phyloP scores from a whole-genome alignment of 345 rosid genomes.

The Citropsis articulata region DNA sequence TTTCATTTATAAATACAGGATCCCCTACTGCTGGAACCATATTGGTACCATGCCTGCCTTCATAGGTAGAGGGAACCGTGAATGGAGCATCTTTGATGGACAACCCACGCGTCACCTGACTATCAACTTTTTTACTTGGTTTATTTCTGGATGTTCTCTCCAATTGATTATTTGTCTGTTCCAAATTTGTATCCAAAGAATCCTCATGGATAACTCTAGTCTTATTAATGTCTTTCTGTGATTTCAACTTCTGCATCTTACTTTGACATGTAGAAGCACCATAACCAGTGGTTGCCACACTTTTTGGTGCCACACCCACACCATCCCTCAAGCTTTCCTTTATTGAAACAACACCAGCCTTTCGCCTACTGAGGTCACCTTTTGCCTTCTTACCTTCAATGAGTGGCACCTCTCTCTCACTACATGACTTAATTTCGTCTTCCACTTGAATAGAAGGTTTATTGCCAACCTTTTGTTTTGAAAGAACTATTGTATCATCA shows the following conservation, averaged over 20 bases:
- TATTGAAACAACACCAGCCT: constrained; percentile 6
- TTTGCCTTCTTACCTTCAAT: constrained; percentile 39
- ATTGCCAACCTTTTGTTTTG: constrained; percentile 22
- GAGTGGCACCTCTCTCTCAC: constrained; percentile 29
- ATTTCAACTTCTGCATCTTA: constrained; percentile 28
- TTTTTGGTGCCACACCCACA: constrained; percentile 27
- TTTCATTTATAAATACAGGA: constrained; percentile 31
- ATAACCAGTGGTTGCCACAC: constrained; percentile 15
- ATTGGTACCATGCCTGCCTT: constrained; percentile 28
- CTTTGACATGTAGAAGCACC: constrained; percentile 28
- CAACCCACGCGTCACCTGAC: constrained; percentile 19
- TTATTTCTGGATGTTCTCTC: constrained; percentile 24
- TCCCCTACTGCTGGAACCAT: constrained; percentile 27
- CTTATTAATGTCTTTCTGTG: constrained; percentile 30
- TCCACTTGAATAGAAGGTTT: constrained; percentile 18
- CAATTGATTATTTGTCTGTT: constrained; percentile 9
- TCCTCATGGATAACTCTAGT: constrained; percentile 22
- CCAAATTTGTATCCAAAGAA: constrained; percentile 20
- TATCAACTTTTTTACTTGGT: constrained; percentile 28
- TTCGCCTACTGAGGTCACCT: constrained; percentile 22
- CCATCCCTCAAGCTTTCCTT: constrained; percentile 30
- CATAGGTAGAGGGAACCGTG: constrained; percentile 19
- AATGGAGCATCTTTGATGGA: constrained; percentile 27
- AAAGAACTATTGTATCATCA: constrained; percentile 15
- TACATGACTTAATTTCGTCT: constrained; percentile 16